Conservation (phyloP, 1,284 basidiomycete genomes). For the Takashimella tepidaria region DNA sequence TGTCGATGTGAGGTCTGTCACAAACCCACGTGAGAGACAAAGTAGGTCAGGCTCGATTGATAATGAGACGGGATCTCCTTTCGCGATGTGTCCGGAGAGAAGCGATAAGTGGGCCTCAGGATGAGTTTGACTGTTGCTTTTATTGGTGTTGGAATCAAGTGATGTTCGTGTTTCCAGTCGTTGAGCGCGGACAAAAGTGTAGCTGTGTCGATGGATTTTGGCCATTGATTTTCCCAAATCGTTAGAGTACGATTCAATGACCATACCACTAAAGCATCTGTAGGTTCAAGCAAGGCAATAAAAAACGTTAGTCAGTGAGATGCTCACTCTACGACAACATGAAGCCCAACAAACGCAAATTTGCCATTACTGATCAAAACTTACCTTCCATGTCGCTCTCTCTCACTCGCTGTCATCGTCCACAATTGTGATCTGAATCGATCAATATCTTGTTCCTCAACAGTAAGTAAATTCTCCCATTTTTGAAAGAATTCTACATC, state of each 20-base stretch:
- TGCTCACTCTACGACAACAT: too few relatives aligned
- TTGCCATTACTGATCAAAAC: too few relatives aligned
- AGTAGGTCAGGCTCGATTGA: constrained; percentile 79
- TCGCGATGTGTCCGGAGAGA: constrained; percentile 70
- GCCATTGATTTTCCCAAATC: constrained; percentile 42
- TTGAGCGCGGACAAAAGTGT: constrained; percentile 60
- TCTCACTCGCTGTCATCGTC: constrained; percentile 76
- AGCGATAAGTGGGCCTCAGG: constrained; percentile 51
- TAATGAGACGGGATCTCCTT: constrained; percentile 75
- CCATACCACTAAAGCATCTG: constrained; percentile 69
- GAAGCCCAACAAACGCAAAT: too few relatives aligned
- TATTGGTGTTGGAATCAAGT: constrained; percentile 10
- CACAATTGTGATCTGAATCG: constrained; percentile 86
- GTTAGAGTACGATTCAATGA: constrained; percentile 53
- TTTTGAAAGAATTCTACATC: constrained; percentile 78
- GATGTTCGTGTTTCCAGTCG: too few relatives aligned
- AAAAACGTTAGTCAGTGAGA: background rate
- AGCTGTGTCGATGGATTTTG: constrained; percentile 55
- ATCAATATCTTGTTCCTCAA: constrained; percentile 83
- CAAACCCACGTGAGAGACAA: constrained; percentile 77
- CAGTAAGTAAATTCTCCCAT: constrained; percentile 81
- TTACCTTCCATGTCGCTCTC: constrained; percentile 70
- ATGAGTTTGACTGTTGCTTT: background rate
- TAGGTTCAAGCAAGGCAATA: background rate
- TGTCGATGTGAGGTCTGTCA: constrained; percentile 63